These are phyloP conservation scores for Cryptosporidium baileyi DNA, from an alignment of 169 alveolate genomes.

Conservation along the genomic window DNA sequence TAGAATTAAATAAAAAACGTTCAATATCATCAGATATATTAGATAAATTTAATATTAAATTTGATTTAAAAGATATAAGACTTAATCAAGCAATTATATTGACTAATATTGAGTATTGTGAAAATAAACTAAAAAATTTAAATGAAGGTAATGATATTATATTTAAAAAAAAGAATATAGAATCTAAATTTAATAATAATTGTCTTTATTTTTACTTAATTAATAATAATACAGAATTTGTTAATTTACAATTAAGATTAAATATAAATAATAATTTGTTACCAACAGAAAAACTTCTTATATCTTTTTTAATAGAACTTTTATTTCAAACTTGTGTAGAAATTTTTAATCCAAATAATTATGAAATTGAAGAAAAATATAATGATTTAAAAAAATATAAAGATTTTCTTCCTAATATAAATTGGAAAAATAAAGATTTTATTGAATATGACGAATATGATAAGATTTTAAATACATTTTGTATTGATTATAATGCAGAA, in stretches of 20 bases:
- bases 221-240: constrained; percentile 37
- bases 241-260: constrained; percentile 15
- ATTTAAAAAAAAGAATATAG: constrained; percentile 5
- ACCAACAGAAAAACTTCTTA: constrained; percentile 1
- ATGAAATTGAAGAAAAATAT: not conserved
- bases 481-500: constrained; percentile 46
- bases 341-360: not conserved
- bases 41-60: not conserved
- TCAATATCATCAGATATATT: not conserved
- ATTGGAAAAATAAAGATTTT: constrained; percentile 9
- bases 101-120: not conserved
- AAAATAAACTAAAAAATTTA: not conserved
- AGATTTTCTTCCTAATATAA: constrained; percentile 15
- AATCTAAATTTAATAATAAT: not conserved
- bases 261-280: constrained; percentile 2
- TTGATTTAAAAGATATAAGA: not conserved
- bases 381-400: not conserved
- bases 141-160: not conserved
- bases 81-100: constrained; percentile 4
- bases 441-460: constrained; percentile 27
- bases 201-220: constrained; percentile 33
- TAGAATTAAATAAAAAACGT: constrained; percentile 8
- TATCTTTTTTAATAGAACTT: constrained; percentile 29
- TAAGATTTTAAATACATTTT: constrained; percentile 37
- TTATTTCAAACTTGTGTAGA: constrained; percentile 42